A percentile compares a stretch with the other conserved stretches of the same genome.
Conservation (phyloP, 2,329 filamentous ascomycete species). For the Nectriaceae sp. region DNA sequence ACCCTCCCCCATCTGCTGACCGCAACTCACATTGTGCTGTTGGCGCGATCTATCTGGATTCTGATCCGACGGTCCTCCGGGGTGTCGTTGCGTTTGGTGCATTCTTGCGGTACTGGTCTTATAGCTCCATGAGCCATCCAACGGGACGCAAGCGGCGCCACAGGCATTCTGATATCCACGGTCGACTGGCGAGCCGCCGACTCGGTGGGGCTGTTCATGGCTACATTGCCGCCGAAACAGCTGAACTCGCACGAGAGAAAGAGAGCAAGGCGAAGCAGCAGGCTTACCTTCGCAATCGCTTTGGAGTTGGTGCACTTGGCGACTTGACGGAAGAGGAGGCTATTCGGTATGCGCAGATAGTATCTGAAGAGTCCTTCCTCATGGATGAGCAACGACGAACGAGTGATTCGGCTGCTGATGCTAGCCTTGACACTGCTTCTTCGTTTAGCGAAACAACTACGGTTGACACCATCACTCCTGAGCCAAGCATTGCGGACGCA, state of each 20-base stretch:
- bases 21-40: slow-evolving; percentile 75
- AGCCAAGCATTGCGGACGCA: slow-evolving; percentile 50
- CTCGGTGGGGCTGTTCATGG: slow-evolving; percentile 71
- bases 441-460: slow-evolving; percentile 43
- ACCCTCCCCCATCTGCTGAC: slow-evolving; percentile 61
- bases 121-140: slow-evolving; percentile 79
- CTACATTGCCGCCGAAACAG: slow-evolving; percentile 84
- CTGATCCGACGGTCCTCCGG: slow-evolving; percentile 80
- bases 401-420: slow-evolving; percentile 54
- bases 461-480: slow-evolving; percentile 54
- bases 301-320: slow-evolving; percentile 73
- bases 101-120: slow-evolving; percentile 90
- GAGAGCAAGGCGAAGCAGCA: slow-evolving; percentile 67
- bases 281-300: slow-evolving; percentile 72
- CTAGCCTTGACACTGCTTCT: slow-evolving; percentile 45
- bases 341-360: slow-evolving; percentile 64
- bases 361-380: slow-evolving; percentile 62
- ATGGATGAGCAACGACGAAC: slow-evolving; percentile 58
- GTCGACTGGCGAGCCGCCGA: slow-evolving; percentile 51
- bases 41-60: slow-evolving; percentile 82
- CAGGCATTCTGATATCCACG: slow-evolving; percentile 64
- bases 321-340: slow-evolving; percentile 68
- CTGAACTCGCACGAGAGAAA: slow-evolving; percentile 76
- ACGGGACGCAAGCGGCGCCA: slow-evolving; percentile 77
- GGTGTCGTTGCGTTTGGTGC: slow-evolving; percentile 87